These are phyloP conservation scores for Gastrolobium bilobum DNA, from an alignment of 306 rosid genomes.

Conservation along the genomic window DNA sequence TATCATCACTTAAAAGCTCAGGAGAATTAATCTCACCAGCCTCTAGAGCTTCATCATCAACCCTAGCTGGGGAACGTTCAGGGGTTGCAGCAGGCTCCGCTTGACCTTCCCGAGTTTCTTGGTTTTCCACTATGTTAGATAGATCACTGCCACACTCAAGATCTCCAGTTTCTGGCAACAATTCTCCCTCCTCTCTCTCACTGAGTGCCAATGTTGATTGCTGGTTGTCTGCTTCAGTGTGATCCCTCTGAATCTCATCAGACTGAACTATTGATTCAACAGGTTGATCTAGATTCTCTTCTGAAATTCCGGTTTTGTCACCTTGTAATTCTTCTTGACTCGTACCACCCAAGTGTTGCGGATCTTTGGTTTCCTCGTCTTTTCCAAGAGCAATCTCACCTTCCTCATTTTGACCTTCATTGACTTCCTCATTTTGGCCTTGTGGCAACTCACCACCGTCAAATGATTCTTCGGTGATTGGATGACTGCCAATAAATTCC, in stretches of 20 bases:
- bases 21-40: conserved; percentile 72
- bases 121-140: conserved; percentile 53
- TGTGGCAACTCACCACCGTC: conserved; percentile 69
- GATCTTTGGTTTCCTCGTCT: conserved; percentile 70
- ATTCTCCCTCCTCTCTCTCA: conserved; percentile 94
- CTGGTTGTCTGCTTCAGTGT: conserved; percentile 68
- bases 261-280: conserved; percentile 58
- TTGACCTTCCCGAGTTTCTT: conserved; percentile 71
- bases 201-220: conserved; percentile 55
- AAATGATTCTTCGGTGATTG: conserved; percentile 64
- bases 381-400: conserved; percentile 60
- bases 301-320: conserved; percentile 58
- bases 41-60: conserved; percentile 74
- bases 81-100: conserved; percentile 70
- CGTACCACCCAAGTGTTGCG: conserved; percentile 48
- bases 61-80: conserved; percentile 68
- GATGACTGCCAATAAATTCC: conserved; percentile 62
- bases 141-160: conserved; percentile 66
- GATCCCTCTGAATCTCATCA: conserved; percentile 75
- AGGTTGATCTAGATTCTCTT: conserved; percentile 67
- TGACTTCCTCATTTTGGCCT: conserved; percentile 69
- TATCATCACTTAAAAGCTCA: conserved; percentile 71
- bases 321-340: conserved; percentile 66
- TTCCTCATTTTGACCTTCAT: conserved; percentile 74
- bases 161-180: conserved; percentile 70